A percentile compares a stretch with the other conserved stretches of the same genome.
These are phyloP conservation scores for Aspergillus sclerotioniger DNA, from an alignment of 495 filamentous ascomycete species.

Conservation along the genomic window DNA sequence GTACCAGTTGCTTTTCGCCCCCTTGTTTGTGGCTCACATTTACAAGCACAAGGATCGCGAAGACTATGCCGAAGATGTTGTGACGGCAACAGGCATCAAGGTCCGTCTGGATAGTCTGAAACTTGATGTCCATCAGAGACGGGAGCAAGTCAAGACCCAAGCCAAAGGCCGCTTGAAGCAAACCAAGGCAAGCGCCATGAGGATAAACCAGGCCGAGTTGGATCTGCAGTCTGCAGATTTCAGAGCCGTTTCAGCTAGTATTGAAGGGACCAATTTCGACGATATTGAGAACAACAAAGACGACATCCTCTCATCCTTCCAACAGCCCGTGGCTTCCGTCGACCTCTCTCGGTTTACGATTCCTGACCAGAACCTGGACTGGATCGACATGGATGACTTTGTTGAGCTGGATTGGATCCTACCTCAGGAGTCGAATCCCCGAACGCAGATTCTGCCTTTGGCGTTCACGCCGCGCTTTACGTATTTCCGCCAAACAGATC, in stretches of 20 bases:
- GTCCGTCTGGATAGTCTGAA: constrained; percentile 92
- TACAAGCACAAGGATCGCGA: constrained; percentile 98
- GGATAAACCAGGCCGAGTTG: constrained; percentile 88
- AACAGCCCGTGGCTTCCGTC: constrained; percentile 49
- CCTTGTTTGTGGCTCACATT: constrained; percentile 90
- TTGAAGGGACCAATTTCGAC: constrained; percentile 71
- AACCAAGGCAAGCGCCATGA: constrained; percentile 83
- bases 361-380: constrained; percentile 87
- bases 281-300: constrained; percentile 64
- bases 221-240: constrained; percentile 93
- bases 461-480: constrained; percentile 92
- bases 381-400: constrained; percentile 99
- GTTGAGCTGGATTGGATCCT: constrained; percentile 96
- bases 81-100: constrained; percentile 92
- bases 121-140: constrained; percentile 90
- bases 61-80: constrained; percentile 73
- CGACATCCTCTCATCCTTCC: constrained; percentile 54
- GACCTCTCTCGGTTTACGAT: constrained; percentile 92
- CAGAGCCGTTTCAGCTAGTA: constrained; percentile 87
- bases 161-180: constrained; percentile 69
- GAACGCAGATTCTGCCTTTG: constrained; percentile 88
- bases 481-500: constrained; percentile 97
- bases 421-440: constrained; percentile 84
- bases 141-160: constrained; percentile 83
- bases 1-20: constrained; percentile 89